These are phyloP conservation scores for Waltiozyma sp. DNA, from an alignment of 1,139 yeast species.

Conservation along the genomic window DNA sequence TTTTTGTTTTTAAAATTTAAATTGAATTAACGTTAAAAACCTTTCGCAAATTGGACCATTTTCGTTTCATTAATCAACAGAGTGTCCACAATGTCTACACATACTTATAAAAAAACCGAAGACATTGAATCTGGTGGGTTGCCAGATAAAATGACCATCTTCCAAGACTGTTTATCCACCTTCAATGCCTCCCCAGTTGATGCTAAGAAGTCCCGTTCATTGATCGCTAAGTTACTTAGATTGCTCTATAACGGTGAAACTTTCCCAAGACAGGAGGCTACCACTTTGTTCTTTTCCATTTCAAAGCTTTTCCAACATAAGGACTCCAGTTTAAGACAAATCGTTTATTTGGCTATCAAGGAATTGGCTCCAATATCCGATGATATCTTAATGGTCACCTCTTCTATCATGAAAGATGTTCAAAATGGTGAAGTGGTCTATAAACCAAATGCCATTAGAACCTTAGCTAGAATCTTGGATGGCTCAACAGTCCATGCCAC, in stretches of 20 bases:
- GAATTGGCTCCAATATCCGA: slow-evolving; percentile 78
- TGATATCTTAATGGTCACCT: slow-evolving; percentile 94
- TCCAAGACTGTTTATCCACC: slow-evolving; percentile 88
- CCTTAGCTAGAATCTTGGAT: slow-evolving; percentile 82
- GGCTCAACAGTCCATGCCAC: slow-evolving; percentile 89
- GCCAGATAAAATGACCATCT: slow-evolving; percentile 95
- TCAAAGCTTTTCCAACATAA: slow-evolving; percentile 92
- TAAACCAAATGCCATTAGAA: slow-evolving; percentile 92
- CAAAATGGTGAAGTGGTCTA: slow-evolving; percentile 80
- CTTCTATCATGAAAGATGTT: slow-evolving; percentile 95
- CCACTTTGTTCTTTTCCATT: slow-evolving; percentile 85
- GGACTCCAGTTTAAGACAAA: slow-evolving; percentile 82
- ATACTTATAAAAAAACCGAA: slow-evolving; percentile 74
- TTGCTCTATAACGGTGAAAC: slow-evolving; percentile 74
- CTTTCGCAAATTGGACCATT: too few species aligned
- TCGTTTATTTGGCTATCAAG: slow-evolving; percentile 88
- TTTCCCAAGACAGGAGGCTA: slow-evolving; percentile 84
- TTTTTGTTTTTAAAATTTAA: too few species aligned
- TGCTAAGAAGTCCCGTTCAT: slow-evolving; percentile 73
- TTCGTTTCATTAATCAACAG: too few species aligned
- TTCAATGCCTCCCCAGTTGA: slow-evolving; percentile 89
- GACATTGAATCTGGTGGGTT: slow-evolving; percentile 52
- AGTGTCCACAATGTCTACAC: slow-evolving; percentile 77
- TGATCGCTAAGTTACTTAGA: slow-evolving; percentile 63
- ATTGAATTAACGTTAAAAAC: too few species aligned